phyloP scores from a whole-genome alignment of 164 flowering plant species.

The Nymphaea colorata region DNA sequence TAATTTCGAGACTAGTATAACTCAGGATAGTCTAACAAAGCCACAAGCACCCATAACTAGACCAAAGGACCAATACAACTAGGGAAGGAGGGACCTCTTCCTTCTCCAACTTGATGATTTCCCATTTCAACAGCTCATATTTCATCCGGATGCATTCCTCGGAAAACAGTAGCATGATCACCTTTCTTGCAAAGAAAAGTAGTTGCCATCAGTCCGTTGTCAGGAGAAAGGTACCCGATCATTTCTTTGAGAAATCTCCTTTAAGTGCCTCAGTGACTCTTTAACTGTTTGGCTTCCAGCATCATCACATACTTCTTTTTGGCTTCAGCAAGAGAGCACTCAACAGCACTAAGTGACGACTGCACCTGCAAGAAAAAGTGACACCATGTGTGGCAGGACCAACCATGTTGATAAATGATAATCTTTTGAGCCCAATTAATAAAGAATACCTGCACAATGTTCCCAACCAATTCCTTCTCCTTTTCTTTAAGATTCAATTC shows the following conservation, averaged over 20 bases:
- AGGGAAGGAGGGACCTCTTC: slow-evolving; percentile 50
- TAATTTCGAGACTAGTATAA: slow-evolving; percentile 13
- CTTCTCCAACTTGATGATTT: slow-evolving; percentile 61
- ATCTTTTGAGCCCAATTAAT: neutral
- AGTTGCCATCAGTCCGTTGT: neutral
- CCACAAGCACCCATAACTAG: neutral
- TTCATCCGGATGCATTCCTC: slow-evolving; percentile 87
- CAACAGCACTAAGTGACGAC: too few species aligned
- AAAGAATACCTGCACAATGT: neutral
- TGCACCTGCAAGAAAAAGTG: neutral
- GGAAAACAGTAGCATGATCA: neutral
- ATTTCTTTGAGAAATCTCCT: too few species aligned
- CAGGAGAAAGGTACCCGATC: too few species aligned
- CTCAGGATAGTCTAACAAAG: neutral
- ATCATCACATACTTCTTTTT: too few species aligned
- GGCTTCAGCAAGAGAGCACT: too few species aligned
- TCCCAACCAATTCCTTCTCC: slow-evolving; percentile 40
- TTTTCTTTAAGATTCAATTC: slow-evolving; percentile 29
- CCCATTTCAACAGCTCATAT: slow-evolving; percentile 81
- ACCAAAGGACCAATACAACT: neutral
- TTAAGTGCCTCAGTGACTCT: too few species aligned
- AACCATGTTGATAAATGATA: neutral
- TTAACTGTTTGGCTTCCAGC: too few species aligned
- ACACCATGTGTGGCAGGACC: neutral
- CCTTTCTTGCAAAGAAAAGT: neutral